Evolutionary conservation across 345 rosid genomes (phyloP).

Genomic region (Tarenaya hassleriana): DNA sequence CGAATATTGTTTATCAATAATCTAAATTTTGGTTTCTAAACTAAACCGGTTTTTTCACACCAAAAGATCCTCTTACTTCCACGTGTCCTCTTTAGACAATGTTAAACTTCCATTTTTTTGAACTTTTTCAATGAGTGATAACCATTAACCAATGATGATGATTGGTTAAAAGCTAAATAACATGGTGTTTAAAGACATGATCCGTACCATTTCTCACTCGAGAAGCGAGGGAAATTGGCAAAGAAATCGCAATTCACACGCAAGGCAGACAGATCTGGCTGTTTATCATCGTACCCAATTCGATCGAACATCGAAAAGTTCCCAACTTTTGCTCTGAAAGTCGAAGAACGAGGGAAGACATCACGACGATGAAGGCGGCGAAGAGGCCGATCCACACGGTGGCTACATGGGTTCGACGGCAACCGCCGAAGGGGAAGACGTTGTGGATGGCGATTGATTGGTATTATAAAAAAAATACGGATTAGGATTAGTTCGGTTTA

Average conservation of each 20-base stretch:
- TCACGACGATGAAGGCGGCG: conserved; percentile 43
- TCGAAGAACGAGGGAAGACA: neutral
- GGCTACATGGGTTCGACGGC: conserved; percentile 76
- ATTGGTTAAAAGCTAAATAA: neutral
- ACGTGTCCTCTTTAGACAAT: conserved; percentile 19
- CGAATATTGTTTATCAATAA: no score
- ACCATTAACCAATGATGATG: neutral
- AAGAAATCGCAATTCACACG: conserved; percentile 2
- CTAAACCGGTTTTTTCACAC: no score
- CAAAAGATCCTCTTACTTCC: neutral
- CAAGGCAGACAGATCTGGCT: conserved; percentile 18
- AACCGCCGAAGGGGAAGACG: conserved; percentile 82
- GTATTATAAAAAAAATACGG: no score
- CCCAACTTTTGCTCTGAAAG: conserved; percentile 14
- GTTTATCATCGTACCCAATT: conserved; percentile 9
- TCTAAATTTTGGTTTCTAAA: neutral
- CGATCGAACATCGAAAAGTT: conserved; percentile 1
- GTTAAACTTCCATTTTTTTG: conserved; percentile 1
- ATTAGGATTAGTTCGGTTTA: no score
- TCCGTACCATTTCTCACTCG: neutral
- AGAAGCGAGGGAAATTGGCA: neutral
- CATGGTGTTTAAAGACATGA: conserved; percentile 5
- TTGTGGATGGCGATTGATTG: no score
- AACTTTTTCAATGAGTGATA: neutral
- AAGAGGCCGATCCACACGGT: conserved; percentile 58